phyloP scores from a whole-genome alignment of 331 rosid genomes.

The Pyrus hybrid region DNA sequence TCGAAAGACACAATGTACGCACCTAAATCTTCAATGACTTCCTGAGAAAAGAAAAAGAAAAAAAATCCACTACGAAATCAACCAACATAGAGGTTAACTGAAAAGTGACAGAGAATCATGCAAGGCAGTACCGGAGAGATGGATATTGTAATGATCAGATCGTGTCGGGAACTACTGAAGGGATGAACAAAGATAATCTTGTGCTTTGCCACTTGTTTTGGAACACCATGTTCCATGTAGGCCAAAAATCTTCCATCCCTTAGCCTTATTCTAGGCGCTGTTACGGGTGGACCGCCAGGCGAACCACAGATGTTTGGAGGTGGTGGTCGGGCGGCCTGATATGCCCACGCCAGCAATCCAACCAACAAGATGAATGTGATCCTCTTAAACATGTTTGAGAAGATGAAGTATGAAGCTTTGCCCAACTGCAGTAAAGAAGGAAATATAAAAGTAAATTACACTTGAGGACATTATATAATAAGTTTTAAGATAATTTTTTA shows the following conservation, averaged over 20 bases:
- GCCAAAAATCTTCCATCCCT: slow-evolving; percentile 41
- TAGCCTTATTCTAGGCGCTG: slow-evolving; percentile 33
- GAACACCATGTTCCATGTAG: slow-evolving; percentile 33
- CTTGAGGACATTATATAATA: not conserved
- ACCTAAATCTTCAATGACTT: slow-evolving; percentile 21
- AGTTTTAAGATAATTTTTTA: not conserved
- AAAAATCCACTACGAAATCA: not conserved
- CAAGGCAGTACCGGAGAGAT: slow-evolving; percentile 10
- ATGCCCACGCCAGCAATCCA: slow-evolving; percentile 19
- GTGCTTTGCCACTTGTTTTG: slow-evolving; percentile 20
- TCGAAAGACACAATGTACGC: slow-evolving; percentile 24
- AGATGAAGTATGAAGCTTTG: not conserved
- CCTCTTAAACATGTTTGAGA: slow-evolving; percentile 17
- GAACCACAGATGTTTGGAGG: slow-evolving; percentile 27
- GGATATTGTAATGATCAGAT: slow-evolving; percentile 3
- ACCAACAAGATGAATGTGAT: slow-evolving; percentile 9
- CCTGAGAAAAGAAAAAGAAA: slow-evolving; percentile 13
- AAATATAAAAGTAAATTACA: not conserved
- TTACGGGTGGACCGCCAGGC: slow-evolving; percentile 20
- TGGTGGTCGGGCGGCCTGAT: slow-evolving; percentile 15
- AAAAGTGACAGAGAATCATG: too few species aligned
- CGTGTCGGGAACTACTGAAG: slow-evolving; percentile 22
- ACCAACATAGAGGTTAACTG: too few species aligned
- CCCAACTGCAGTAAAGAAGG: not conserved
- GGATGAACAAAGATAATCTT: slow-evolving; percentile 31